Evolutionary conservation across 768 basidiomycete genomes (phyloP).

Genomic region (Boletus coccyginus): DNA sequence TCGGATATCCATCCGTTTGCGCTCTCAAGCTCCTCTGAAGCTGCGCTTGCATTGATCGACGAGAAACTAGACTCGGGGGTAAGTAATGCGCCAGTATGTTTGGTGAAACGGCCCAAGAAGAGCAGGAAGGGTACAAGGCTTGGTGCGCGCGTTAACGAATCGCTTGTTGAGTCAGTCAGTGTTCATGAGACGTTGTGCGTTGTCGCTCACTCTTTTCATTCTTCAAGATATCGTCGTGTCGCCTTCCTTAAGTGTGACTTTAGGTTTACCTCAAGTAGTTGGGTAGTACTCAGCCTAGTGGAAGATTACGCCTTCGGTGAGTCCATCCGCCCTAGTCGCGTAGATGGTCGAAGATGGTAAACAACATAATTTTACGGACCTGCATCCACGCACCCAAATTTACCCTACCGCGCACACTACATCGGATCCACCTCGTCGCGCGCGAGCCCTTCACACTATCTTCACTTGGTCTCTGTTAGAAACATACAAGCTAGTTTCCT

Average conservation of each 20-base stretch:
- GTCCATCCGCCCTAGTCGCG: not conserved
- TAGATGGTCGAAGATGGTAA: not conserved
- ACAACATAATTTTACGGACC: slow-evolving; percentile 47
- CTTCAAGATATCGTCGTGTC: slow-evolving; percentile 65
- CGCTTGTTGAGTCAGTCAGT: slow-evolving; percentile 54
- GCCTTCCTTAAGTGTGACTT: slow-evolving; percentile 92
- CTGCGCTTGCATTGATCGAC: slow-evolving; percentile 21
- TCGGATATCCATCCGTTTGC: slow-evolving; percentile 28
- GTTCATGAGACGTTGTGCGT: not conserved
- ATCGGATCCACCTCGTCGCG: slow-evolving; percentile 78
- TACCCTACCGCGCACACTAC: slow-evolving; percentile 76
- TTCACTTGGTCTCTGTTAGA: slow-evolving; percentile 64
- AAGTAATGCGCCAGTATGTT: slow-evolving; percentile 39
- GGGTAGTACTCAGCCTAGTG: slow-evolving; percentile 76
- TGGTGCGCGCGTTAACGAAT: slow-evolving; percentile 74
- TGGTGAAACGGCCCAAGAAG: slow-evolving; percentile 85
- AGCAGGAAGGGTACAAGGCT: slow-evolving; percentile 80
- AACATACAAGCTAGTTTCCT: slow-evolving; percentile 57
- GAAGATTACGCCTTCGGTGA: slow-evolving; percentile 69
- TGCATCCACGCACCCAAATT: slow-evolving; percentile 77
- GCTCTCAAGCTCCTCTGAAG: slow-evolving; percentile 37
- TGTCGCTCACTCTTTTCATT: not conserved
- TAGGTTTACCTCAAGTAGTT: slow-evolving; percentile 85
- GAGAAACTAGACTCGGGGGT: slow-evolving; percentile 4
- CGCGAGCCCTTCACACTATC: slow-evolving; percentile 72